These are phyloP conservation scores for Friedmanniomyces simplex DNA, from an alignment of 495 filamentous ascomycete genomes.

Conservation along the genomic window DNA sequence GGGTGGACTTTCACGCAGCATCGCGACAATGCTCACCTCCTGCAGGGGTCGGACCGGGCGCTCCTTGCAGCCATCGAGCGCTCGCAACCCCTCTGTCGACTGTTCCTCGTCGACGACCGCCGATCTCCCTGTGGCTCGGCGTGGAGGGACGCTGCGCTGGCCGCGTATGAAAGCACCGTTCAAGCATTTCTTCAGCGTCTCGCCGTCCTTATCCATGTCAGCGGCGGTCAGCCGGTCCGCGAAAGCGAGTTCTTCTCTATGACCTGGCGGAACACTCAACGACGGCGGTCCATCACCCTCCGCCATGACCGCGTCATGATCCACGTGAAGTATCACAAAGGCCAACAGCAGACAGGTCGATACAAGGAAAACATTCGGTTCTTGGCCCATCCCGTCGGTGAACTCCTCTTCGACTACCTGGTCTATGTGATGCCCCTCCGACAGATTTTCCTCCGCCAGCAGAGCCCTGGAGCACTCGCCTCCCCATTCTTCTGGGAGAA, in stretches of 20 bases:
- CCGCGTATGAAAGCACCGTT: neutral
- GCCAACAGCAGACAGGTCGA: neutral
- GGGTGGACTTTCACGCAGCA: neutral
- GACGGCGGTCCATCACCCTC: neutral
- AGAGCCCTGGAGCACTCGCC: neutral
- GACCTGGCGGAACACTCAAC: neutral
- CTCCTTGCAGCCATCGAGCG: neutral
- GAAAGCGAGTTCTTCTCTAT: neutral
- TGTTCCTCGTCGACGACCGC: neutral
- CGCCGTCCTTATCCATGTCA: neutral
- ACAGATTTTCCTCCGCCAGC: neutral
- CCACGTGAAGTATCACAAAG: neutral
- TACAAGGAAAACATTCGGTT: neutral
- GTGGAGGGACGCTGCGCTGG: neutral
- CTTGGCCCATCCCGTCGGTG: neutral
- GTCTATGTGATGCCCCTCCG: neutral
- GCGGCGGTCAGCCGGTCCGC: too few species aligned
- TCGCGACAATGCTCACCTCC: neutral
- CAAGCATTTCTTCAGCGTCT: conserved; percentile 4
- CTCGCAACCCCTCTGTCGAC: neutral
- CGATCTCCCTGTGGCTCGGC: neutral
- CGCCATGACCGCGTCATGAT: neutral
- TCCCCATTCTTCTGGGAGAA: conserved; percentile 2
- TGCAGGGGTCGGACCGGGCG: neutral
- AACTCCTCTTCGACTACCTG: neutral